These are phyloP conservation scores for Rhododendron griersonianum DNA, from an alignment of 148 eudicot species.

Conservation along the genomic window DNA sequence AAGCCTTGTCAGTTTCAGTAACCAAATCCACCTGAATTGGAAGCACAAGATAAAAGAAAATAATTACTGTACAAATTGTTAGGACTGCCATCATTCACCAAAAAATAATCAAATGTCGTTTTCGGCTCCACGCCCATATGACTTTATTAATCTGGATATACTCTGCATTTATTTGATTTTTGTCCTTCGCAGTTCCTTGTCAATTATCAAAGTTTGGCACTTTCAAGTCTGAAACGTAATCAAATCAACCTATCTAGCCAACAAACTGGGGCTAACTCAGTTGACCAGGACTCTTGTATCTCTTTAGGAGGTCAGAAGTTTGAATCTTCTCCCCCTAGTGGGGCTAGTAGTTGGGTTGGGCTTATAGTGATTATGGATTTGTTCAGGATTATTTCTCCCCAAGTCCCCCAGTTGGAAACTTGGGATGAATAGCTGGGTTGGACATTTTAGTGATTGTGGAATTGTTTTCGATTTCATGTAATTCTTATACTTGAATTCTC, in stretches of 20 bases:
- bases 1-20: conserved; percentile 98
- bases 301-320: too few relatives aligned
- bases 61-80: background rate
- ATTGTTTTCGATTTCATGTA: too few relatives aligned
- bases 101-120: background rate
- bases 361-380: too few relatives aligned
- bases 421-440: too few relatives aligned
- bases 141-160: background rate
- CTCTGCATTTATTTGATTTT: background rate
- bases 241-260: background rate
- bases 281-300: background rate
- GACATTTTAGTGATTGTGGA: too few relatives aligned
- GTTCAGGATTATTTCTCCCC: too few relatives aligned
- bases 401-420: too few relatives aligned
- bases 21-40: conserved; percentile 85
- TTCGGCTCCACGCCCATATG: background rate
- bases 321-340: too few relatives aligned
- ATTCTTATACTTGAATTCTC: too few relatives aligned
- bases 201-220: background rate
- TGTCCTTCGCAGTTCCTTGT: background rate
- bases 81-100: background rate
- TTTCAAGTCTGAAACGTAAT: background rate
- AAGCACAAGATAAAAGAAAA: background rate
- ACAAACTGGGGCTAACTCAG: too few relatives aligned
- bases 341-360: too few relatives aligned